Evolutionary conservation across 306 rosid genomes (phyloP).

Genomic region (Lotus japonicus): DNA sequence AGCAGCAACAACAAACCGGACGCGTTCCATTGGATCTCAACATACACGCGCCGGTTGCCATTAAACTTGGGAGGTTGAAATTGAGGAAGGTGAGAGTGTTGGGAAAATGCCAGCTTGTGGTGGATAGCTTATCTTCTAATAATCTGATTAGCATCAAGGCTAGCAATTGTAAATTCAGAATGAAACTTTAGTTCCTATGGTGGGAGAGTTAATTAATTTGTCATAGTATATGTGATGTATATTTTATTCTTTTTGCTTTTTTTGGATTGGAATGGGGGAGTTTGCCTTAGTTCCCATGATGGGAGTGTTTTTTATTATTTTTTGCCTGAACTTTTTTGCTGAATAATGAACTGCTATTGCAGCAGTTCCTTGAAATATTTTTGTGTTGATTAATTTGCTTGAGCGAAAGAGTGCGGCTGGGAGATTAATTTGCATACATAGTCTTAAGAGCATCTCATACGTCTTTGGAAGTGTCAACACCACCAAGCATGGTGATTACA

Average conservation of each 20-base stretch:
- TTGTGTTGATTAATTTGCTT: no score
- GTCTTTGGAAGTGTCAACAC: no score
- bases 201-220: not conserved
- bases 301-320: not conserved
- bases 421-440: no score
- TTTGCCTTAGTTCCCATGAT: constrained; percentile 6
- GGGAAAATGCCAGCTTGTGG: constrained; percentile 67
- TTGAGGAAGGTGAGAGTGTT: constrained; percentile 59
- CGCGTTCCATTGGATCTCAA: constrained; percentile 64
- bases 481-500: no score
- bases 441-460: no score
- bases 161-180: constrained; percentile 53
- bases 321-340: not conserved
- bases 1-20: constrained; percentile 75
- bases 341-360: not conserved
- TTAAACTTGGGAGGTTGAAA: constrained; percentile 68
- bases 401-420: no score
- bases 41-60: constrained; percentile 61
- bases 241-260: not conserved
- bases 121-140: constrained; percentile 68
- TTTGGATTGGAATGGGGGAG: not conserved
- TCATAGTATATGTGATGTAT: not conserved
- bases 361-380: not conserved
- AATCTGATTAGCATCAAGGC: constrained; percentile 73
- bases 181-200: constrained; percentile 39